Evolutionary conservation across 2,329 filamentous ascomycete genomes (phyloP), one percentile per base, ranked within the genome.

Genomic region (Botrytis hyacinthi): DNA sequence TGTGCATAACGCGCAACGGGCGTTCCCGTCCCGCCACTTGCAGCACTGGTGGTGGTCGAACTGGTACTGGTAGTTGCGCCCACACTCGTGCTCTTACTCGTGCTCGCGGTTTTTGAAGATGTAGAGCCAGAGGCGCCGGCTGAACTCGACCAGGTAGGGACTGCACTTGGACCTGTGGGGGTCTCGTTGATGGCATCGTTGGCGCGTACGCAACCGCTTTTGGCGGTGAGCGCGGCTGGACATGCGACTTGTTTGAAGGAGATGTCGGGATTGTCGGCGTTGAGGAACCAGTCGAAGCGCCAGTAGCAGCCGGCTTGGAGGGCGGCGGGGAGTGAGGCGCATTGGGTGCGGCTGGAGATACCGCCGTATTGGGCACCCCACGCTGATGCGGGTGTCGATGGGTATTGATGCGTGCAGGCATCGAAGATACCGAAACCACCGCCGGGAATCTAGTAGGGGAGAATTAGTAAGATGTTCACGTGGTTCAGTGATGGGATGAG

Each of bases 351-450:
- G 72, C 80, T 81, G 35, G 81, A 79, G 75, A 86, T 81, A 72
- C 86, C 86, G 48, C 86, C 86, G 78, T 87, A 87, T 75, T 83
- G 82, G 6, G 80, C 80, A 26, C 85, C 86, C 83, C 84, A 85
- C 48, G 83, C 82, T 1, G 80, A 78, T 1, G 82, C 76, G 4
- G 82, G 81, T 26, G 82, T 80, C 40, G 83, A 83, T 4, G 66
- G 66, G 76, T 84, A 89, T 81, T 88, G 82, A 14, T 81, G 80
- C 0, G 81, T 82, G 80, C 87, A 89, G 46, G 83, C 87, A 74
- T 88, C 84, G 78, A 85, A 89, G 73, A 85, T 83, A 66, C 88
- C 88, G 32, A 86, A 84, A 42, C 88, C 88, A 73, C 88, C 87
- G 26, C 87, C 87, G 4, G 86, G 86, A 42, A 87, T 86, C 81